Evolutionary conservation across 1,284 basidiomycete genomes (phyloP).

Genomic region (Ceratobasidium sp.): DNA sequence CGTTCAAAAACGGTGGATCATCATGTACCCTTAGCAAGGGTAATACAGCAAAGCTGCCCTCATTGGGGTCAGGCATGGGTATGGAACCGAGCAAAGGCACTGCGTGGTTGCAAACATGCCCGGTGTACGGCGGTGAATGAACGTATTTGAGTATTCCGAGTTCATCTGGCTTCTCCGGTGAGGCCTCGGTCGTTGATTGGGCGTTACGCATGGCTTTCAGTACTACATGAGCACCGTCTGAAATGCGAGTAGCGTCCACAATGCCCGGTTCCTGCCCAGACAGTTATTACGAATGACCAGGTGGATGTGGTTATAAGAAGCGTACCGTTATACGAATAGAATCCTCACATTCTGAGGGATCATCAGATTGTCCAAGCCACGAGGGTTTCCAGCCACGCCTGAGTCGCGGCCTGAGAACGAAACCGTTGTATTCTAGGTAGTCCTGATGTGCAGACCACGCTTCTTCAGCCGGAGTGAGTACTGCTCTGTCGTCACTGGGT

Average conservation of each 20-base stretch:
- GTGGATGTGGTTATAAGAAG: background rate
- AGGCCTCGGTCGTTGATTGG: background rate
- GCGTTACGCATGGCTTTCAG: slow-evolving; percentile 23
- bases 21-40: slow-evolving; percentile 34
- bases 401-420: slow-evolving; percentile 30
- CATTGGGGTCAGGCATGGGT: slow-evolving; percentile 25
- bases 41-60: slow-evolving; percentile 35
- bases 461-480: slow-evolving; percentile 23
- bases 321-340: slow-evolving; percentile 40
- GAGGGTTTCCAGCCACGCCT: slow-evolving; percentile 32
- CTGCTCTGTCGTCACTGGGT: slow-evolving; percentile 16
- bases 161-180: slow-evolving; percentile 30
- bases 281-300: background rate
- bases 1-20: slow-evolving; percentile 38
- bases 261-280: slow-evolving; percentile 7
- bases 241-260: slow-evolving; percentile 27
- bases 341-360: slow-evolving; percentile 33
- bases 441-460: slow-evolving; percentile 21
- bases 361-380: slow-evolving; percentile 10
- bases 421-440: slow-evolving; percentile 27
- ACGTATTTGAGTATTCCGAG: slow-evolving; percentile 30
- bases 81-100: slow-evolving; percentile 30
- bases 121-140: slow-evolving; percentile 32
- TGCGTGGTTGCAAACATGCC: slow-evolving; percentile 36
- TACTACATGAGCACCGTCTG: slow-evolving; percentile 20